Evolutionary conservation across 2,329 filamentous ascomycete species (phyloP).

Genomic region (Fusarium piperis): DNA sequence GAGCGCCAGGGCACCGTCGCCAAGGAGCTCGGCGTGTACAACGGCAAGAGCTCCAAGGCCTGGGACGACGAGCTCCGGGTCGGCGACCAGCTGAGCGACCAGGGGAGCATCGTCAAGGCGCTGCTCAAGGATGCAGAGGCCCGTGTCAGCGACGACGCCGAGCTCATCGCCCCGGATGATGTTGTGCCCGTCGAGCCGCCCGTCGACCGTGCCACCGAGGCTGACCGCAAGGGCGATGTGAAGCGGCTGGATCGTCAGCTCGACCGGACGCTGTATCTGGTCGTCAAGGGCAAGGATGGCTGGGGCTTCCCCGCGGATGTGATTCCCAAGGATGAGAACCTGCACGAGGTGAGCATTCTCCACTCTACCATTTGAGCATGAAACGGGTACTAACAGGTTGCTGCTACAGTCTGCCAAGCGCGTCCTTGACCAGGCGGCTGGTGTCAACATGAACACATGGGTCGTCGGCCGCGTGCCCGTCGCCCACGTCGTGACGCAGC

Average conservation of each 20-base stretch:
- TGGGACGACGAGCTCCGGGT: slow-evolving; percentile 94
- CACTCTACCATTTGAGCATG: background rate
- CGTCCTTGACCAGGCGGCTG: slow-evolving; percentile 79
- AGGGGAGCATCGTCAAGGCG: slow-evolving; percentile 72
- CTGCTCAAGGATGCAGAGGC: slow-evolving; percentile 80
- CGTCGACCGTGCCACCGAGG: slow-evolving; percentile 76
- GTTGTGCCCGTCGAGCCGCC: slow-evolving; percentile 77
- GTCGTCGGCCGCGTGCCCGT: slow-evolving; percentile 91
- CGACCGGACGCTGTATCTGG: slow-evolving; percentile 85
- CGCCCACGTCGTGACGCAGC: slow-evolving; percentile 75
- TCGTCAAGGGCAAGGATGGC: slow-evolving; percentile 78
- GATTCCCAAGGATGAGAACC: slow-evolving; percentile 75
- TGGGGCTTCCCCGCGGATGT: slow-evolving; percentile 87
- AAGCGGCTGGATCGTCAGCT: slow-evolving; percentile 82
- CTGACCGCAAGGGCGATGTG: slow-evolving; percentile 78
- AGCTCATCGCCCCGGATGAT: slow-evolving; percentile 66
- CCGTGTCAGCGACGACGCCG: slow-evolving; percentile 67
- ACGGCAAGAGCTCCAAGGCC: slow-evolving; percentile 71
- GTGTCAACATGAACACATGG: slow-evolving; percentile 99
- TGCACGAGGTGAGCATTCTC: slow-evolving; percentile 75
- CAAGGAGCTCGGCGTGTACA: slow-evolving; percentile 87
- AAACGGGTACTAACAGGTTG: background rate
- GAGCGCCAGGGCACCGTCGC: slow-evolving; percentile 78
- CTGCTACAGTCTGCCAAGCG: slow-evolving; percentile 77
- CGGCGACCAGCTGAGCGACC: slow-evolving; percentile 73